These are phyloP conservation scores for Paraphoma chrysanthemicola DNA, from an alignment of 2,329 filamentous ascomycete species.

Conservation along the genomic window DNA sequence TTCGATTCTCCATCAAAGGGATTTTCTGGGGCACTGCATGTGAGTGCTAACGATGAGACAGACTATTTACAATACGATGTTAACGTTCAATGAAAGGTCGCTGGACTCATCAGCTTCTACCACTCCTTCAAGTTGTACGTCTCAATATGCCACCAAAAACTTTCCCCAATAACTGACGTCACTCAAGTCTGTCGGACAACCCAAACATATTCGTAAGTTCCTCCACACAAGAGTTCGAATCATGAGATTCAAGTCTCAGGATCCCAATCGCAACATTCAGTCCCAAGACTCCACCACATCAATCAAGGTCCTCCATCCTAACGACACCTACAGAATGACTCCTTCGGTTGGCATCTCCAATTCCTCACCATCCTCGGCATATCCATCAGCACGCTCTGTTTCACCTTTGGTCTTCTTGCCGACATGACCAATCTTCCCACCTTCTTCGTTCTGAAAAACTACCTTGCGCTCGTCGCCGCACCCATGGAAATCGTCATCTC, in stretches of 20 bases:
- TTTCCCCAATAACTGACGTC: constrained; percentile 22
- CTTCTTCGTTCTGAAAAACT: constrained; percentile 73
- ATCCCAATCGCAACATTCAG: too few species aligned
- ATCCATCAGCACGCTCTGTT: constrained; percentile 66
- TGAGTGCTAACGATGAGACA: constrained; percentile 22
- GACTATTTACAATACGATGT: neutral
- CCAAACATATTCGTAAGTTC: constrained; percentile 35
- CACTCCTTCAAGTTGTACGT: constrained; percentile 52
- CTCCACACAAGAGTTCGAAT: neutral
- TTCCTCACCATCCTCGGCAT: constrained; percentile 79
- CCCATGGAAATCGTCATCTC: constrained; percentile 76
- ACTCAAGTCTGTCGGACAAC: constrained; percentile 36
- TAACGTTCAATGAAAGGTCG: constrained; percentile 24
- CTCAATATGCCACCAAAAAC: neutral
- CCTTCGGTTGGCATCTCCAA: constrained; percentile 74
- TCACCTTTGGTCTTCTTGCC: constrained; percentile 66
- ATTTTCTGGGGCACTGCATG: constrained; percentile 69
- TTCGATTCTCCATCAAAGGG: constrained; percentile 70
- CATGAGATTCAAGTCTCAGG: neutral
- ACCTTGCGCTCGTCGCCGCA: constrained; percentile 68
- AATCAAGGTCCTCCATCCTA: neutral
- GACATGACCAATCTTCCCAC: constrained; percentile 63
- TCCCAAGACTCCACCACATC: too few species aligned
- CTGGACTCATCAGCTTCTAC: constrained; percentile 54
- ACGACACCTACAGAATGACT: constrained; percentile 52